Percentiles rank a stretch among this genome's conserved stretches.
phyloP scores from a whole-genome alignment of 306 rosid genomes.

The Trichosanthes cucumerina region DNA sequence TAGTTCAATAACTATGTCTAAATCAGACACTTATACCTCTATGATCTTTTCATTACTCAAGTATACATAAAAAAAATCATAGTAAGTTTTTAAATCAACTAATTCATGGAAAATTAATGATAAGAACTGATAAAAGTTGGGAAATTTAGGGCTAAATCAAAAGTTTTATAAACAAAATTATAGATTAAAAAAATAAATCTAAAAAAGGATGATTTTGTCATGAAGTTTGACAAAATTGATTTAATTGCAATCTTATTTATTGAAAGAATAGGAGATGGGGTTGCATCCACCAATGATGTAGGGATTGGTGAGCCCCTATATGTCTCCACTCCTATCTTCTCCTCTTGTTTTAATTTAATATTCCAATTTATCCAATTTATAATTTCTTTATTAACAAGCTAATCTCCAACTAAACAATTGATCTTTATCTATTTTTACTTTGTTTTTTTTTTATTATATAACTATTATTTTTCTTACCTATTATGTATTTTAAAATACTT shows the following conservation, averaged over 20 bases:
- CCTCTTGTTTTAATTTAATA: background rate
- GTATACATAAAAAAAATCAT: no score
- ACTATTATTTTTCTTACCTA: no score
- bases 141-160: background rate
- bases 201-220: no score
- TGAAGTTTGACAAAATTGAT: background rate
- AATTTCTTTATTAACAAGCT: background rate
- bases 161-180: no score
- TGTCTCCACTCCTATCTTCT: background rate
- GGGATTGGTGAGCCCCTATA: background rate
- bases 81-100: no score
- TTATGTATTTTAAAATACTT: no score
- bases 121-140: no score
- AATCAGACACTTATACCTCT: background rate
- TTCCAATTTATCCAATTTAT: background rate
- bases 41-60: background rate
- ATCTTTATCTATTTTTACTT: background rate
- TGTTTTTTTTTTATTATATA: background rate
- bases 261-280: background rate
- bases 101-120: no score
- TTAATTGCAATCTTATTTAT: background rate
- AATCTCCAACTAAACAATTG: background rate
- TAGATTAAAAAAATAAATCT: no score
- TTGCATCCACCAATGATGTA: background rate
- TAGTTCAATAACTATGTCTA: no score